A percentile compares a stretch with the other conserved stretches of the same genome.
Evolutionary conservation across 305 asterid genomes (phyloP).

Genomic region (Fraxinus greggii): DNA sequence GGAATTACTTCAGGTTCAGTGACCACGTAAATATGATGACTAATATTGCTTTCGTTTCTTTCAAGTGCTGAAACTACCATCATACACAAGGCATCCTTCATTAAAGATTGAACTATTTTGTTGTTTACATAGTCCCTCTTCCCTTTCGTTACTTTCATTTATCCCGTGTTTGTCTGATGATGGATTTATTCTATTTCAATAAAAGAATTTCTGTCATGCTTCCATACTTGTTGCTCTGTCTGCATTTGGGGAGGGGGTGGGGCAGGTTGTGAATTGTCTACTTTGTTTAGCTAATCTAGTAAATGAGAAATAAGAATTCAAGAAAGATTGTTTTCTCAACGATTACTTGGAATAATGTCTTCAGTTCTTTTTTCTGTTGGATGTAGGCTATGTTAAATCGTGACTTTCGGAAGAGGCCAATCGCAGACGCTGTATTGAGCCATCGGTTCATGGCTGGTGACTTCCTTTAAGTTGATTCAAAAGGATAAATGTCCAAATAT

Average conservation of each 20-base stretch:
- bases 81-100: background rate
- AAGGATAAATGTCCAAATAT: background rate
- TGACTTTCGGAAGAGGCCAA: constrained; percentile 75
- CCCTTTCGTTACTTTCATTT: background rate
- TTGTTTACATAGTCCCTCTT: background rate
- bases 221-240: background rate
- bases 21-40: background rate
- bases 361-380: background rate
- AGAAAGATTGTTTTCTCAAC: background rate
- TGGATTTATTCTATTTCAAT: background rate
- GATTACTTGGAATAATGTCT: background rate
- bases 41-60: background rate
- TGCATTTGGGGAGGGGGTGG: background rate
- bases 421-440: constrained; percentile 77
- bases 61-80: constrained; percentile 3
- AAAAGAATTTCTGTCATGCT: background rate
- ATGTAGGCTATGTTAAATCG: constrained; percentile 74
- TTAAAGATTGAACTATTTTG: background rate
- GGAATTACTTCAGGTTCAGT: constrained; percentile 83
- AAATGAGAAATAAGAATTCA: background rate
- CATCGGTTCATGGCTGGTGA: constrained; percentile 69
- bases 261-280: background rate
- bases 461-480: constrained; percentile 31
- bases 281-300: background rate
- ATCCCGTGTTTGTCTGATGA: background rate